Base-by-base conservation (phyloP, 2,329 filamentous ascomycete species). In the Talaromyces rugulosus region DNA sequence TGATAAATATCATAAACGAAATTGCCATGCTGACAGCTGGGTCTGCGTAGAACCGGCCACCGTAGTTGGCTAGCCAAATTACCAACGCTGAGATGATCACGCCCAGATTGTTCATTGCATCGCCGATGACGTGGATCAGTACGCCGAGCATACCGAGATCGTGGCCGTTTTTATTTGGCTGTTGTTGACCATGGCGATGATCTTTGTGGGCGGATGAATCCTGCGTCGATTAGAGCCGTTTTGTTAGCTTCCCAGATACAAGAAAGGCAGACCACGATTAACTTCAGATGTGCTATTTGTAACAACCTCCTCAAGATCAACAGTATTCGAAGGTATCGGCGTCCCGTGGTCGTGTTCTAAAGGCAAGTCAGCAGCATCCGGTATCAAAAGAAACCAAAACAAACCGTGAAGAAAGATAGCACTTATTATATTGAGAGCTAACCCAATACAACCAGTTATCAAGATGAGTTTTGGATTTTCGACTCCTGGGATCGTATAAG, bases 61-160 rank as follows among this genome's bases (percentile, higher is more conserved):
- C 78, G 33, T 83, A 85, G 33, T 81, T 71, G 0, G 83, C 79
- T 61, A 87, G 78, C 89, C 88, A 91, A 71, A 92, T 89, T 34
- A 91, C 80, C 2, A 88, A 69, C 0, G 87, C 88, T 0, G 89
- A 84, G 40, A 88, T 78, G 56, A 92, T 91, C 63, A 93, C 89
- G 9, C 89, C 89, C 11, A 92, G 73, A 67, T 93, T 93, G 76
- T 92, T 92, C 65, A 89, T 80, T 5, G 88, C 88, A 68, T 93
- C 90, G 34, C 89, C 87, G 2, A 90, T 69, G 30, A 92, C 83
- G 68, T 93, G 90, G 14, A 90, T 75, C 11, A 92, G 70, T 1
- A 90, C 88, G 1, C 87, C 89, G 64, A 89, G 77, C 80, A 91
- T 88, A 11, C 87, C 88, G n/a, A 92, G 78, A 69, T 92, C 87